Evolutionary conservation across 2,329 filamentous ascomycete genomes (phyloP).

Genomic region (Cladorrhinum sp.): DNA sequence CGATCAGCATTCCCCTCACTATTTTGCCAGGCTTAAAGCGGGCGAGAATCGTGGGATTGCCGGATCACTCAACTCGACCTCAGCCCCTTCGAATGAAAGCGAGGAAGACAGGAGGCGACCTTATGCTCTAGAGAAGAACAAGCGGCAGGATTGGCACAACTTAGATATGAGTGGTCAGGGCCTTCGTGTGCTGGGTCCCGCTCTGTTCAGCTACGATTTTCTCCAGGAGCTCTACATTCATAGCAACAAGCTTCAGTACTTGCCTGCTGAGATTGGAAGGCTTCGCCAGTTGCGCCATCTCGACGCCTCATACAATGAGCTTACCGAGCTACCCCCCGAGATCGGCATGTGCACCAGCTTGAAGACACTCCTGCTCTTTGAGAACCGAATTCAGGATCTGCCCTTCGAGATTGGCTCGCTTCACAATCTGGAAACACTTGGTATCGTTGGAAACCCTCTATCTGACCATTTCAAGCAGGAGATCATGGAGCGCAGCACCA

Average conservation of each 20-base stretch:
- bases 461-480: slow-evolving; percentile 73
- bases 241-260: slow-evolving; percentile 78
- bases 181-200: slow-evolving; percentile 72
- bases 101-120: slow-evolving; percentile 60
- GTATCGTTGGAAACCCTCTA: slow-evolving; percentile 88
- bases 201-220: slow-evolving; percentile 85
- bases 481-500: slow-evolving; percentile 83
- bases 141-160: slow-evolving; percentile 84
- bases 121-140: slow-evolving; percentile 64
- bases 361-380: slow-evolving; percentile 80
- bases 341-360: slow-evolving; percentile 96
- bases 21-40: slow-evolving; percentile 70
- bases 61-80: slow-evolving; percentile 50
- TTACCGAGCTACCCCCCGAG: slow-evolving; percentile 79
- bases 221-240: slow-evolving; percentile 89
- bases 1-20: slow-evolving; percentile 62
- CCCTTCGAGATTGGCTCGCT: slow-evolving; percentile 87
- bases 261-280: slow-evolving; percentile 80
- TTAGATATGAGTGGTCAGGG: slow-evolving; percentile 97
- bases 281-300: slow-evolving; percentile 78
- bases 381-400: slow-evolving; percentile 80
- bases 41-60: slow-evolving; percentile 66
- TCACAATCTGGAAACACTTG: slow-evolving; percentile 82
- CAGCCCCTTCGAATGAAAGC: slow-evolving; percentile 49
- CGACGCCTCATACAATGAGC: slow-evolving; percentile 84